A percentile compares a stretch with the other conserved stretches of the same genome.
Evolutionary conservation across 345 rosid genomes (phyloP).

Genomic region (Pistacia atlantica): DNA sequence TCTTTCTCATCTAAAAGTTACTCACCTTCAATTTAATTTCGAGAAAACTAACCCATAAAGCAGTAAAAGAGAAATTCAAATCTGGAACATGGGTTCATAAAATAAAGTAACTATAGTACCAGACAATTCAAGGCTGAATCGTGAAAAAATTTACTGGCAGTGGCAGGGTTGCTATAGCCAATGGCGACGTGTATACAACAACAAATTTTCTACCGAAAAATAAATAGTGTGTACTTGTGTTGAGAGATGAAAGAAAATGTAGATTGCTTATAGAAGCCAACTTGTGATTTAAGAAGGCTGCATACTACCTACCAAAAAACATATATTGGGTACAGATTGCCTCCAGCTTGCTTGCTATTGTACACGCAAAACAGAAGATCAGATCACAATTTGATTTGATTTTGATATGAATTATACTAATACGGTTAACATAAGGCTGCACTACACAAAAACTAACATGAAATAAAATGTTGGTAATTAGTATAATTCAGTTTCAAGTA

Average conservation of each 20-base stretch:
- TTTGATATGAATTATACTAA: no score
- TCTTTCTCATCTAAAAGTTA: background rate
- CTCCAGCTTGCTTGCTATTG: conserved; percentile 16
- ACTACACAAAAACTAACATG: no score
- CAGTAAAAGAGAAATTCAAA: background rate
- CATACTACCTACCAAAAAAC: conserved; percentile 2
- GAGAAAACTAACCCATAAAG: background rate
- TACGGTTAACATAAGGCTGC: background rate
- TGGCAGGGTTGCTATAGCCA: background rate
- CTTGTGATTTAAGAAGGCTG: background rate
- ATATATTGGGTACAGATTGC: conserved; percentile 20
- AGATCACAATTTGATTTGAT: no score
- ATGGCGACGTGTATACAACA: background rate
- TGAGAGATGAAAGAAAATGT: background rate
- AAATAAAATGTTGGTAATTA: no score
- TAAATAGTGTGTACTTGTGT: background rate
- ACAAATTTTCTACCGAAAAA: background rate
- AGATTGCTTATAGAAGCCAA: background rate
- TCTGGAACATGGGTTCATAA: background rate
- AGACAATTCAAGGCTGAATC: background rate
- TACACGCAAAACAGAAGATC: background rate
- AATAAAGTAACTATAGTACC: no score
- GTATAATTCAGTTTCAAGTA: no score
- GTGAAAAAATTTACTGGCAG: background rate
- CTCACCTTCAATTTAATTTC: background rate